phyloP scores from a whole-genome alignment of 257 asterid genomes.

The Forsythia suspensa region DNA sequence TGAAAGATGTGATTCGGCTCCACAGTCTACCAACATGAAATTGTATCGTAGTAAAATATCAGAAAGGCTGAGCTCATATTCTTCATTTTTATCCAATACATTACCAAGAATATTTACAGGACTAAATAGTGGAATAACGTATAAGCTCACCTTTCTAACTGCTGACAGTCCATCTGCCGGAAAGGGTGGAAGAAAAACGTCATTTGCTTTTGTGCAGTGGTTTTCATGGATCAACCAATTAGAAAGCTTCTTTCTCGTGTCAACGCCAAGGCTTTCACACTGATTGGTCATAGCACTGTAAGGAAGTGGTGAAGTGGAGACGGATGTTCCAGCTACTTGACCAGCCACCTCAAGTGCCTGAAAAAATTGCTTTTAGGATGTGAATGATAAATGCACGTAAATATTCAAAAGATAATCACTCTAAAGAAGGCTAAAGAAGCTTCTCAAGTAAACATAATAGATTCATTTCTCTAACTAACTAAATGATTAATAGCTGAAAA shows the following conservation, averaged over 20 bases:
- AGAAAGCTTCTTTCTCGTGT: conserved; percentile 89
- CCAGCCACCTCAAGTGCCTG: conserved; percentile 99
- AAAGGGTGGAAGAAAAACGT: conserved; percentile 31
- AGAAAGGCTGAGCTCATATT: neutral
- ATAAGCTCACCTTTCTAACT: conserved; percentile 49
- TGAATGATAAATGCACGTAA: neutral
- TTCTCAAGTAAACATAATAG: neutral
- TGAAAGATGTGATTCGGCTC: neutral
- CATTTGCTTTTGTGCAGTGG: conserved; percentile 27
- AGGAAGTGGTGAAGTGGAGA: conserved; percentile 94
- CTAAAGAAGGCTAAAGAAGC: neutral
- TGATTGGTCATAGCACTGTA: conserved; percentile 84
- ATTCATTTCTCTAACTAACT: neutral
- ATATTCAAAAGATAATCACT: neutral
- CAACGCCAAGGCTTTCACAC: conserved; percentile 84
- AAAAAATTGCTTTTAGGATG: conserved; percentile 20
- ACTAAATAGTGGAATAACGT: neutral
- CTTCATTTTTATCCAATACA: neutral
- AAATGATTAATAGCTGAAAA: neutral
- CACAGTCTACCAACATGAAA: neutral
- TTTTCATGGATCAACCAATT: conserved; percentile 76
- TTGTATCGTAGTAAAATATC: too few relatives aligned
- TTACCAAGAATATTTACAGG: neutral
- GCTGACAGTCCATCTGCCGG: conserved; percentile 46
- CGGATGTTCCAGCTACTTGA: conserved; percentile 92